phyloP scores from a whole-genome alignment of 345 rosid species.

The Erodium maritimum region DNA sequence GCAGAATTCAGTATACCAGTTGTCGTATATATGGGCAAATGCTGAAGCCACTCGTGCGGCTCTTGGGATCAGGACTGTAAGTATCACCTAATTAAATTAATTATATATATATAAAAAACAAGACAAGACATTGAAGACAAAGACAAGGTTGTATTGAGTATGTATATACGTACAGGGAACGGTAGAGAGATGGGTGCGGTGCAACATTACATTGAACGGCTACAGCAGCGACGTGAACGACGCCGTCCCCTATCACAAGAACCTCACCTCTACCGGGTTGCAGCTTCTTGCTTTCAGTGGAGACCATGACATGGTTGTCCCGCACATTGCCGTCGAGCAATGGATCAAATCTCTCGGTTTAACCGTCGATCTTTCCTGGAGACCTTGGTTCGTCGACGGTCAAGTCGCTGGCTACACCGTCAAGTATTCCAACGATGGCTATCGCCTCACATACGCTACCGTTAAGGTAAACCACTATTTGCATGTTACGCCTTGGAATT shows the following conservation, averaged over 20 bases:
- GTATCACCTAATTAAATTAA: too few relatives aligned
- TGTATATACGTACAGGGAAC: too few relatives aligned
- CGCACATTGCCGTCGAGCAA: conserved; percentile 13
- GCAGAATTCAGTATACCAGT: too few relatives aligned
- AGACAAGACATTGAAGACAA: too few relatives aligned
- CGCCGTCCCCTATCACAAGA: not conserved
- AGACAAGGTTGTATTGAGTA: too few relatives aligned
- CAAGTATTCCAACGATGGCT: conserved; percentile 6
- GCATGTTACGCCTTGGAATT: too few relatives aligned
- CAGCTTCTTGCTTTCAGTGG: conserved; percentile 13
- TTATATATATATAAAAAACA: too few relatives aligned
- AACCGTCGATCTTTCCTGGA: conserved; percentile 12
- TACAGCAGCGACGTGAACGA: not conserved
- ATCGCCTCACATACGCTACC: conserved; percentile 14
- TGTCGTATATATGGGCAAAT: too few relatives aligned
- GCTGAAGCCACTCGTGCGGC: too few relatives aligned
- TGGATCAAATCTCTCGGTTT: conserved; percentile 25
- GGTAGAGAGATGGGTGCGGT: too few relatives aligned
- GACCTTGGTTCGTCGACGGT: conserved; percentile 23
- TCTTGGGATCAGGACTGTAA: too few relatives aligned
- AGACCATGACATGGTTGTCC: conserved; percentile 26
- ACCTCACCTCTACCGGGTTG: not conserved
- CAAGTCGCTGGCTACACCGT: conserved; percentile 22
- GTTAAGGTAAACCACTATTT: conserved; percentile 9
- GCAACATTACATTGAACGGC: too few relatives aligned